phyloP scores from a whole-genome alignment of 1,284 basidiomycete genomes.

The Rhodotorula glutinis region DNA sequence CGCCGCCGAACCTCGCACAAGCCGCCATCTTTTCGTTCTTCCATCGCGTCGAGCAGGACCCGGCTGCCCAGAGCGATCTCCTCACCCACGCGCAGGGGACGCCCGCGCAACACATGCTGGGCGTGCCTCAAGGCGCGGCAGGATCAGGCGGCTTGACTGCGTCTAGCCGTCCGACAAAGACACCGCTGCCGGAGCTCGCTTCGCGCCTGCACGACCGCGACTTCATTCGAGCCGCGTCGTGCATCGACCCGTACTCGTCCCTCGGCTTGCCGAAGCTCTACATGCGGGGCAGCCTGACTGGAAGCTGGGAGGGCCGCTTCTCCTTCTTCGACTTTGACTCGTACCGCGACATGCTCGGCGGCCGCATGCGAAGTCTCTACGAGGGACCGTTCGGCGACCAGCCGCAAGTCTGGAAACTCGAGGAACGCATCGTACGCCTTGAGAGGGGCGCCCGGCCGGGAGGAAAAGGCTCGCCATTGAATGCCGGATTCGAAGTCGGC shows the following conservation, averaged over 20 bases:
- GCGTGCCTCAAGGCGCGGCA: not conserved
- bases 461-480: slow-evolving; percentile 30
- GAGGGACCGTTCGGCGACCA: slow-evolving; percentile 56
- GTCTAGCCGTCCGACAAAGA: slow-evolving; percentile 36
- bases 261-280: slow-evolving; percentile 50
- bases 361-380: slow-evolving; percentile 50
- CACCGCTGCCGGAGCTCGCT: slow-evolving; percentile 40
- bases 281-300: slow-evolving; percentile 51
- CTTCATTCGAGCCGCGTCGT: slow-evolving; percentile 48
- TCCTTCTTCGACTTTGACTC: slow-evolving; percentile 58
- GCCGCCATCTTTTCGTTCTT: slow-evolving; percentile 49
- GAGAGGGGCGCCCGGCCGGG: slow-evolving; percentile 22
- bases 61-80: slow-evolving; percentile 38
- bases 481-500: slow-evolving; percentile 36
- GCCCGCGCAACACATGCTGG: slow-evolving; percentile 19
- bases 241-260: slow-evolving; percentile 50
- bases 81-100: slow-evolving; percentile 14
- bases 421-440: slow-evolving; percentile 51
- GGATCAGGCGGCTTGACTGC: slow-evolving; percentile 6
- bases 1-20: slow-evolving; percentile 45
- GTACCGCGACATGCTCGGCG: slow-evolving; percentile 54
- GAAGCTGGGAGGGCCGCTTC: slow-evolving; percentile 58
- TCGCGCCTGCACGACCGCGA: slow-evolving; percentile 50
- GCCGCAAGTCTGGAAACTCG: slow-evolving; percentile 57
- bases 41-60: slow-evolving; percentile 48